Percentiles rank a stretch among this genome's conserved stretches.
Evolutionary conservation across 2,329 filamentous ascomycete species (phyloP).

Genomic region (Alternaria gansuensis): DNA sequence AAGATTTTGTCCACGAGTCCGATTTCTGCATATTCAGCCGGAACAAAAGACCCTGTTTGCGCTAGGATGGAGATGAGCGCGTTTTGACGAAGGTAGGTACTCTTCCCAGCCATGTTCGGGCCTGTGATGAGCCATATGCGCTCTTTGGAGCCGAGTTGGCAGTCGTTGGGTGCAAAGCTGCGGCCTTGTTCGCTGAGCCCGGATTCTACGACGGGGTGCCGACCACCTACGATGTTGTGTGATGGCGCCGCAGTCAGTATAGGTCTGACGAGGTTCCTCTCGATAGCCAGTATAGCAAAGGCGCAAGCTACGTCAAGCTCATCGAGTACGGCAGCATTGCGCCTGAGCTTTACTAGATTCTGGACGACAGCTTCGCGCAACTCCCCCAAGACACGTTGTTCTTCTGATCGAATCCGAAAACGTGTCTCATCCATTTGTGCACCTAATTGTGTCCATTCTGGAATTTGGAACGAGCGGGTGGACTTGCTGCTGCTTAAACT

Average conservation of each 20-base stretch:
- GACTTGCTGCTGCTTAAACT: slow-evolving; percentile 81
- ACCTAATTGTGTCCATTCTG: slow-evolving; percentile 85
- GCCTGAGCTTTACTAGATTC: slow-evolving; percentile 84
- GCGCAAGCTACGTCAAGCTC: slow-evolving; percentile 91
- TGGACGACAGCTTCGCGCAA: slow-evolving; percentile 79
- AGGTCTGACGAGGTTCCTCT: slow-evolving; percentile 78
- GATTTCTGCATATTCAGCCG: slow-evolving; percentile 83
- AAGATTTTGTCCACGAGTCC: slow-evolving; percentile 97
- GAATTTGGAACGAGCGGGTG: slow-evolving; percentile 83
- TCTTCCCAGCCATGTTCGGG: slow-evolving; percentile 99
- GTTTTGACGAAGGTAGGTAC: slow-evolving; percentile 94
- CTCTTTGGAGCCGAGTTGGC: slow-evolving; percentile 78
- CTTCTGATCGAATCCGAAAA: slow-evolving; percentile 81
- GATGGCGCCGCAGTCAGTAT: slow-evolving; percentile 68
- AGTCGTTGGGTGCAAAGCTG: slow-evolving; percentile 86
- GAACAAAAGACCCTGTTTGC: slow-evolving; percentile 91
- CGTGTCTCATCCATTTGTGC: slow-evolving; percentile 79
- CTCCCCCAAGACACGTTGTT: slow-evolving; percentile 78
- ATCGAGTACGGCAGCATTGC: slow-evolving; percentile 90
- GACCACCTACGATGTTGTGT: slow-evolving; percentile 83
- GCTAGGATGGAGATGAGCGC: slow-evolving; percentile 93
- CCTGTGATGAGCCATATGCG: slow-evolving; percentile 74
- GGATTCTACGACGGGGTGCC: slow-evolving; percentile 91
- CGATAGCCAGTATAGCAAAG: slow-evolving; percentile 79
- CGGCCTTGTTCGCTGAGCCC: slow-evolving; percentile 82